Percentiles rank a stretch among this genome's conserved stretches.
Conservation (phyloP, 176 grass and related monocot genomes). For the Phyllostachys edulis region DNA sequence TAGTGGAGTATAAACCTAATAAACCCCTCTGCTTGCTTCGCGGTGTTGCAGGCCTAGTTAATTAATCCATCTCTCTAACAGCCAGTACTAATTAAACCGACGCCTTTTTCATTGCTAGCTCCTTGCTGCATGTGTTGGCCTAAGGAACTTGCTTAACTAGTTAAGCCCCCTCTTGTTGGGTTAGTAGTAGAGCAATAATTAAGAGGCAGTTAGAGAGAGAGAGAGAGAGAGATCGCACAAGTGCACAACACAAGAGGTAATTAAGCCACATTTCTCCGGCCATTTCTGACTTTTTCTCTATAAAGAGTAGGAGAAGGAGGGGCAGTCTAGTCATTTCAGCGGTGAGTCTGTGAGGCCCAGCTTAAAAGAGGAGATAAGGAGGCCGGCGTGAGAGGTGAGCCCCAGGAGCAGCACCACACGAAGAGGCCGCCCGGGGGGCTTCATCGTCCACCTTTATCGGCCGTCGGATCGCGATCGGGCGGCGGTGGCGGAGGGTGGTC, state of each 20-base stretch:
- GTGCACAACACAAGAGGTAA: not conserved
- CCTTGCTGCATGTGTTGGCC: conserved; percentile 46
- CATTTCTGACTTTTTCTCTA: conserved; percentile 1
- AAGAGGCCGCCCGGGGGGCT: not conserved
- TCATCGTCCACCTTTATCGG: conserved; percentile 27
- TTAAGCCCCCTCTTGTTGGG: not conserved
- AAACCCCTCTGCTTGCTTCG: not conserved
- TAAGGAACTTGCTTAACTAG: not conserved
- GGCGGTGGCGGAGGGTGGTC: conserved; percentile 36
- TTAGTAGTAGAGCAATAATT: not conserved
- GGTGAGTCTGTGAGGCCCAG: conserved; percentile 24
- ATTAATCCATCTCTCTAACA: conserved; percentile 19
- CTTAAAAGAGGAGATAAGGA: conserved; percentile 47
- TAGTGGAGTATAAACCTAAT: not conserved
- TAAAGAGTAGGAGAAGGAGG: not conserved
- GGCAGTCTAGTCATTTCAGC: conserved; percentile 33
- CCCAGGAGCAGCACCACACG: conserved; percentile 42
- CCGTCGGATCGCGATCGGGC: conserved; percentile 53
- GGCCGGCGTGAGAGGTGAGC: conserved; percentile 28
- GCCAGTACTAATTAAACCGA: not conserved
- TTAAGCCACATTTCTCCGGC: not conserved
- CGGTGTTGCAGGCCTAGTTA: not conserved
- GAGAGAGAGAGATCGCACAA: not conserved
- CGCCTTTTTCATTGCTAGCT: conserved; percentile 23
- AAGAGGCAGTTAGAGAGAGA: not conserved